A percentile compares a stretch with the other conserved stretches of the same genome.
Evolutionary conservation across 176 grass and related monocot genomes (phyloP).

Genomic region (Rhynchospora pubera): DNA sequence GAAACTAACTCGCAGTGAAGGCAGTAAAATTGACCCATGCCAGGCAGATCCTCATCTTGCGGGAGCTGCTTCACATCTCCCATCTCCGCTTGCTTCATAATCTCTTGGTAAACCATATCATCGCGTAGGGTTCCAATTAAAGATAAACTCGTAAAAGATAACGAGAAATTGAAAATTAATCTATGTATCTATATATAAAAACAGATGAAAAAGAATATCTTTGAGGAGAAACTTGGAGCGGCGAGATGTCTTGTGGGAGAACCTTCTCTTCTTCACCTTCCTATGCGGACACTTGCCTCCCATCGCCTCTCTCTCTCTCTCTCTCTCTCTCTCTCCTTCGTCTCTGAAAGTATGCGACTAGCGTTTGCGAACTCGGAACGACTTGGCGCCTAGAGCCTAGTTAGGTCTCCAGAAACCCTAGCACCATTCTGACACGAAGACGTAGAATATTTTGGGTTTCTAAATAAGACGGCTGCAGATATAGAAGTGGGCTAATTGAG

Average conservation of each 20-base stretch:
- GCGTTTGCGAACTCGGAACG: too few species aligned
- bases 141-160: not conserved
- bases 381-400: not conserved
- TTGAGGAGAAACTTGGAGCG: conserved; percentile 86
- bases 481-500: too few species aligned
- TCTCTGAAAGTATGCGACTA: not conserved
- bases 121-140: conserved; percentile 29
- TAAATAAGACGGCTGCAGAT: too few species aligned
- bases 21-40: conserved; percentile 97
- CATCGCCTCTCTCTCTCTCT: conserved; percentile 40
- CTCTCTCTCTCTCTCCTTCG: too few species aligned
- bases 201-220: conserved; percentile 41
- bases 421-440: not conserved
- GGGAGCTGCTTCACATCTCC: conserved; percentile 41
- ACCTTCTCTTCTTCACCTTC: conserved; percentile 95
- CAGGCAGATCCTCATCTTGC: conserved; percentile 72
- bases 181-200: too few species aligned
- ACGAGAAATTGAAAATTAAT: not conserved
- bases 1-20: conserved; percentile 80
- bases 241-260: conserved; percentile 65
- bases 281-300: conserved; percentile 94
- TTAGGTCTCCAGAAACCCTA: not conserved
- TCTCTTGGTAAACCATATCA: conserved; percentile 70
- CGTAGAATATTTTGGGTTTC: not conserved
- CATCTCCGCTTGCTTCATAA: conserved; percentile 68